A percentile compares a stretch with the other conserved stretches of the same genome.
Conservation (phyloP, 2,329 filamentous ascomycete species). For the Ophiocordyceps camponoti-floridani region DNA sequence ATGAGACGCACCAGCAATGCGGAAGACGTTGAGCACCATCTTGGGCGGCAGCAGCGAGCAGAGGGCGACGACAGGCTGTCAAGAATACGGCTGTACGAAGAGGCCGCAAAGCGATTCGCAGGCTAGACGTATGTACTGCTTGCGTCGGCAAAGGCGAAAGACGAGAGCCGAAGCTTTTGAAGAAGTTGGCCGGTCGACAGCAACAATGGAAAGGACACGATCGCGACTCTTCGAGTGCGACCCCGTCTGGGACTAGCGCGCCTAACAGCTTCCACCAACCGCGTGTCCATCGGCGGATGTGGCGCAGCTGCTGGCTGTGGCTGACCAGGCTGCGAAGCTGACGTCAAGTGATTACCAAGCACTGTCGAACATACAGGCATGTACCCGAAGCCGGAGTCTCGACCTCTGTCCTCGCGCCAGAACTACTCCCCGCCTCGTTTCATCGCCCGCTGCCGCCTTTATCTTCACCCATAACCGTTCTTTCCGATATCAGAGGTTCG, state of each 20-base stretch:
- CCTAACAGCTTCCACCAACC: neutral
- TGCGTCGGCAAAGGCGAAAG: neutral
- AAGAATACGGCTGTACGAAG: neutral
- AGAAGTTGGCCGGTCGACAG: neutral
- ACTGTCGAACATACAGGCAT: neutral
- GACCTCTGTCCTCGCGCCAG: neutral
- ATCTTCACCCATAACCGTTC: neutral
- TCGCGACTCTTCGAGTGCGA: slow-evolving; percentile 1
- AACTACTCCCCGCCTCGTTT: neutral
- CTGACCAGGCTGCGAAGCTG: neutral
- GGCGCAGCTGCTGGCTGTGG: neutral
- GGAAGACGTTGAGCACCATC: slow-evolving; percentile 40
- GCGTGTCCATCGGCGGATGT: too few species aligned
- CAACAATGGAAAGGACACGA: slow-evolving; percentile 3
- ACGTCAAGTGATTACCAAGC: neutral
- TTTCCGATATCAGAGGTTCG: neutral
- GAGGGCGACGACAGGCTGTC: neutral
- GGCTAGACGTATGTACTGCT: neutral
- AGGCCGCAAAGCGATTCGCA: neutral
- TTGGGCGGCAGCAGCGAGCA: neutral
- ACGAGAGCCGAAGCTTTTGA: neutral
- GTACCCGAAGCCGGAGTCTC: neutral
- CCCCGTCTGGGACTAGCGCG: slow-evolving; percentile 1
- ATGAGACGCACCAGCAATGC: slow-evolving; percentile 30
- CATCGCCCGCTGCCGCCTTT: neutral